Base-by-base conservation (phyloP, 2,329 filamentous ascomycete genomes). In the Cladosporium austrohemisphaericum region DNA sequence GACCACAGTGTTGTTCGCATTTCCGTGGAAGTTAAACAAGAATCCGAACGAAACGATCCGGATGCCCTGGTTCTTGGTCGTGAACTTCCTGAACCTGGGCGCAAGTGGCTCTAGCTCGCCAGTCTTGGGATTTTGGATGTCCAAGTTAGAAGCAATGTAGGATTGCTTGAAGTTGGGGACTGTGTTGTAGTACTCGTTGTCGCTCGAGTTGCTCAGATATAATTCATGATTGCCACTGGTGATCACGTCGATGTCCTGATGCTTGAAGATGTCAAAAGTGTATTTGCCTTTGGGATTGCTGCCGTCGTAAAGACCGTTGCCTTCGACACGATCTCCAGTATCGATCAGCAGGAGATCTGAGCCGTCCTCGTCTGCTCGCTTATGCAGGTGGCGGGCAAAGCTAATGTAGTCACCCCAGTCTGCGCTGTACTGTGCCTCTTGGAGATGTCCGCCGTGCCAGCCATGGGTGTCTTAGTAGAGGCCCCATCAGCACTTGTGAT, bases 401-500 rank as follows among this genome's bases (percentile, higher is more conserved):
- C 92, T 96, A 60, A 97, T 79, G 69, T 97, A 98, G 71, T 98
- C 93, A 51, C 93, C 93, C 90, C 93, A 97, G 68, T 98, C 93
- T 38, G 89, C 92, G 5, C 88, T 91, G 69, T 94, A 98, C 52
- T 93, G 92, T 2, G 89, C 78, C 71, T 98, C 93, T 73, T 91
- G 85, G 4, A 97, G 72, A 74, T 98, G 93, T 1, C 93, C 93
- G 8, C 83, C 89, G 64, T 94, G 84, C 93, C 93, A 98, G 60
- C 93, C 92, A 71, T 97, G 93, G 4, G 88, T 93, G 66, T 97
- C 74, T 49, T 41, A 14, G 26, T 11, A 33, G 22, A 43, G 37
- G 19, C n/a, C 14, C 6, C 37, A 43, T 50, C 29, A 41, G 31
- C 37, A 25, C 20, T 10, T 10, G 26, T 13, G 8, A 37, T n/a